Conservation (phyloP, 371 early-diverging fungal genomes). For the Mucor lusitanicus region DNA sequence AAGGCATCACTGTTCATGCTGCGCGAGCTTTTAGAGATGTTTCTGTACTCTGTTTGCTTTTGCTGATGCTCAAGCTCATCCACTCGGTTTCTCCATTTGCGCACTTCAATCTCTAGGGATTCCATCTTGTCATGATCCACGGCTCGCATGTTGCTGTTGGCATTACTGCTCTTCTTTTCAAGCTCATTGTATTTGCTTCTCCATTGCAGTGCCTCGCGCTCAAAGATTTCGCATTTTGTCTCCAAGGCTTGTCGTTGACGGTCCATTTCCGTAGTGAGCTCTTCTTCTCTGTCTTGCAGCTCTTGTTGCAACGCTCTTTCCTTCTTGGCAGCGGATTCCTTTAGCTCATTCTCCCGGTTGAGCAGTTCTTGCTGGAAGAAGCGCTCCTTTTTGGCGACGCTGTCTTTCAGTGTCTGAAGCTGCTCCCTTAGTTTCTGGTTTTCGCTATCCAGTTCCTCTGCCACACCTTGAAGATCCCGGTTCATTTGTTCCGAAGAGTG, state of each 20-base stretch:
- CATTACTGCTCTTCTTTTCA: background rate
- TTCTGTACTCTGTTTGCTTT: slow-evolving; percentile 11
- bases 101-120: slow-evolving; percentile 17
- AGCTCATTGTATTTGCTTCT: slow-evolving; percentile 15
- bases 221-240: slow-evolving; percentile 22
- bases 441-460: slow-evolving; percentile 32
- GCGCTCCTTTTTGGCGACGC: slow-evolving; percentile 17
- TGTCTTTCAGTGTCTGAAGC: slow-evolving; percentile 25
- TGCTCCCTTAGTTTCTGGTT: slow-evolving; percentile 34
- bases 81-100: slow-evolving; percentile 22
- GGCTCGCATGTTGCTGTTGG: background rate
- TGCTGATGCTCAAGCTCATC: slow-evolving; percentile 25
- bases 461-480: slow-evolving; percentile 32
- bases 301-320: slow-evolving; percentile 9
- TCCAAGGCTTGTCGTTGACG: slow-evolving; percentile 18
- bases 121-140: slow-evolving; percentile 16
- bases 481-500: slow-evolving; percentile 42
- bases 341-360: slow-evolving; percentile 28
- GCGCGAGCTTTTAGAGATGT: background rate
- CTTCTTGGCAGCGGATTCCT: slow-evolving; percentile 32
- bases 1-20: background rate
- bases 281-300: slow-evolving; percentile 26
- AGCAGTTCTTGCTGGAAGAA: slow-evolving; percentile 19
- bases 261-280: slow-evolving; percentile 23
- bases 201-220: slow-evolving; percentile 29